Evolutionary conservation across 2,329 filamentous ascomycete species (phyloP).

Genomic region (Lasiodiplodia sp.): DNA sequence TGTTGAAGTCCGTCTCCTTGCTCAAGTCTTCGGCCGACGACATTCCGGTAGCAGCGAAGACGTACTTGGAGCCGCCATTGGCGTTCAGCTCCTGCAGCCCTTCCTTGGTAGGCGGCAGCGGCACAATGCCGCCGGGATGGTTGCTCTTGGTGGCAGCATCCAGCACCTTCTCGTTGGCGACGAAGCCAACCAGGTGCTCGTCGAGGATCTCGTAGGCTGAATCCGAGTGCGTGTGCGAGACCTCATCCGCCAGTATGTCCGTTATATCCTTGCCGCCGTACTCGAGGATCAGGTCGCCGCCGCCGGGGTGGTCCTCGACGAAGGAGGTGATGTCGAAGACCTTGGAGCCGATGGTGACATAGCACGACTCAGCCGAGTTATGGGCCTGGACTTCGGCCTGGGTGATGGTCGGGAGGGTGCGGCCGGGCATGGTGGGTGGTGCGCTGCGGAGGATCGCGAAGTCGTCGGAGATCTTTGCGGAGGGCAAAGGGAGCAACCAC

Average conservation of each 20-base stretch:
- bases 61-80: slow-evolving; percentile 55
- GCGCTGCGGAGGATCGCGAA: background rate
- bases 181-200: slow-evolving; percentile 83
- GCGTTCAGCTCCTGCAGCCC: slow-evolving; percentile 58
- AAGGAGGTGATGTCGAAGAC: slow-evolving; percentile 97
- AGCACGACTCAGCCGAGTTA: slow-evolving; percentile 83
- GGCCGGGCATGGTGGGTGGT: slow-evolving; percentile 70
- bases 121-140: slow-evolving; percentile 59
- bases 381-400: slow-evolving; percentile 81
- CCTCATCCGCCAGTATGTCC: slow-evolving; percentile 80
- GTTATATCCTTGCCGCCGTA: slow-evolving; percentile 88
- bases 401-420: slow-evolving; percentile 83
- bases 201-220: slow-evolving; percentile 95
- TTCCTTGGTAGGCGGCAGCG: slow-evolving; percentile 56
- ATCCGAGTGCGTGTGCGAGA: slow-evolving; percentile 87
- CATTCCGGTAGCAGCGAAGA: slow-evolving; percentile 79
- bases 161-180: slow-evolving; percentile 67
- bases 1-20: slow-evolving; percentile 77
- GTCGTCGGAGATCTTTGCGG: background rate
- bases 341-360: slow-evolving; percentile 86
- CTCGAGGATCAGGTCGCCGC: slow-evolving; percentile 84
- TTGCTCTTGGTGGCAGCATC: slow-evolving; percentile 58
- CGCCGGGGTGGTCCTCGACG: slow-evolving; percentile 87
- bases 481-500: background rate
- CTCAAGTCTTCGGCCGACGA: slow-evolving; percentile 85